Conservation (phyloP, 495 filamentous ascomycete genomes). For the Penicillium taxi region DNA sequence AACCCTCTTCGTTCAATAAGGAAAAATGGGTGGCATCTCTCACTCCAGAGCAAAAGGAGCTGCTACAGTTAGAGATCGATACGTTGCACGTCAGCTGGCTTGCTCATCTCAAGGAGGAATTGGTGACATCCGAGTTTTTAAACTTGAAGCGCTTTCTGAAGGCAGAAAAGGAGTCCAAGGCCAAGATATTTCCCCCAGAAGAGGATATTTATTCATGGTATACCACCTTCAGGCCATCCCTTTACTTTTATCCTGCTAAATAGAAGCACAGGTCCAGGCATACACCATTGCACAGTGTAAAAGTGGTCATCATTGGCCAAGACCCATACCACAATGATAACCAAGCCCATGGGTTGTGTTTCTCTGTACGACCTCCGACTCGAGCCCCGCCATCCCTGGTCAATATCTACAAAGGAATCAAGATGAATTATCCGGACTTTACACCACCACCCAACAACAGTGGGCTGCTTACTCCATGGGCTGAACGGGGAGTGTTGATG, state of each 20-base stretch:
- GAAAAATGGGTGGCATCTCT: slow-evolving; percentile 73
- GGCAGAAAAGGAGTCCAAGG: slow-evolving; percentile 61
- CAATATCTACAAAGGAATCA: slow-evolving; percentile 85
- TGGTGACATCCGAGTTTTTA: slow-evolving; percentile 69
- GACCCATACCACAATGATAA: slow-evolving; percentile 95
- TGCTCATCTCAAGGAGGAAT: slow-evolving; percentile 72
- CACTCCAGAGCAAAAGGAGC: slow-evolving; percentile 68
- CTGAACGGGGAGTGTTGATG: slow-evolving; percentile 80
- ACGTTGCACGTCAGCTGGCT: slow-evolving; percentile 90
- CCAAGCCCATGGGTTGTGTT: slow-evolving; percentile 92
- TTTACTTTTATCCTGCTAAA: slow-evolving; percentile 3
- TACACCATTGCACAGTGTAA: slow-evolving; percentile 79
- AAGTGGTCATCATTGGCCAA: slow-evolving; percentile 86
- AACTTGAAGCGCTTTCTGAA: slow-evolving; percentile 81
- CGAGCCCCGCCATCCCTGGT: slow-evolving; percentile 75
- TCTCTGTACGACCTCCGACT: slow-evolving; percentile 86
- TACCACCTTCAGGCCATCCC: slow-evolving; percentile 3
- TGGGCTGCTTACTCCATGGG: slow-evolving; percentile 86
- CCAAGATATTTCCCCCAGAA: slow-evolving; percentile 74
- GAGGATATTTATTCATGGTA: slow-evolving; percentile 95
- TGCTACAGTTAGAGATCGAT: slow-evolving; percentile 82
- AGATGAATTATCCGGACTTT: slow-evolving; percentile 82
- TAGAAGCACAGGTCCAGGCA: slow-evolving; percentile 61
- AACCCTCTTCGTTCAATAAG: slow-evolving; percentile 67
- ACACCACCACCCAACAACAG: slow-evolving; percentile 60